Base-by-base conservation (phyloP, 176 grass and related monocot genomes). In the Poa annua region DNA sequence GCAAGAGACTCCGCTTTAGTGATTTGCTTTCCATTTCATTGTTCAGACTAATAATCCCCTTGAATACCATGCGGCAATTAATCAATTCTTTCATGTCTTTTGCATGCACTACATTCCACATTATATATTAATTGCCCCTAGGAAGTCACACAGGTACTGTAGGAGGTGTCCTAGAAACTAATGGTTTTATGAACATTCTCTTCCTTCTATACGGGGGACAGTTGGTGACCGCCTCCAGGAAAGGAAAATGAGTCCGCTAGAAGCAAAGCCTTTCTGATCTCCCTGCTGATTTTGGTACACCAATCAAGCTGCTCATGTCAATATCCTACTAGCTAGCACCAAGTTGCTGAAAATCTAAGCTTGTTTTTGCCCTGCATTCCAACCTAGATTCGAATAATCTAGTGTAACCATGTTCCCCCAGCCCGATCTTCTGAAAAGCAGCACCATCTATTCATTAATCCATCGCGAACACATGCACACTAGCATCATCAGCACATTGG, bases 371-470 rank as follows among this genome's bases (percentile, higher is more conserved):
- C 4, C 80, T 42, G 36, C 36, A 82, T 70, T 81, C 33, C 65
- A 72, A 57, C 49, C 36, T 81, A 72, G 87, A 85, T 50, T 71
- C 42, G 0, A 52, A 5, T 85, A 85, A 68, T 81, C 39, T 81
- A 82, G 8, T 21, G 11, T 24, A 50, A 80, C 6, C 15, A 17
- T 85, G 70, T 89, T 35, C 20, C 71, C 77, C 83, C 77, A 63
- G 24, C 79, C 77, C 24, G 66, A 86, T 74, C 74, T 79, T 78
- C 84, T 90, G 60, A 57, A 75, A 86, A 90, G 84, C 74, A 78
- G 24, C 66, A 67, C 9, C 76, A 41, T 15, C 24, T 22, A 29
- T 77, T 42, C 41, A 42, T 42, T 42, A 42, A 42, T 42, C 41
- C 41, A 42, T 10, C 9, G 5, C 29, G 29, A 29, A 29, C 29